Evolutionary conservation across 1,284 basidiomycete species (phyloP).

Genomic region (Microbotryum saponariae): DNA sequence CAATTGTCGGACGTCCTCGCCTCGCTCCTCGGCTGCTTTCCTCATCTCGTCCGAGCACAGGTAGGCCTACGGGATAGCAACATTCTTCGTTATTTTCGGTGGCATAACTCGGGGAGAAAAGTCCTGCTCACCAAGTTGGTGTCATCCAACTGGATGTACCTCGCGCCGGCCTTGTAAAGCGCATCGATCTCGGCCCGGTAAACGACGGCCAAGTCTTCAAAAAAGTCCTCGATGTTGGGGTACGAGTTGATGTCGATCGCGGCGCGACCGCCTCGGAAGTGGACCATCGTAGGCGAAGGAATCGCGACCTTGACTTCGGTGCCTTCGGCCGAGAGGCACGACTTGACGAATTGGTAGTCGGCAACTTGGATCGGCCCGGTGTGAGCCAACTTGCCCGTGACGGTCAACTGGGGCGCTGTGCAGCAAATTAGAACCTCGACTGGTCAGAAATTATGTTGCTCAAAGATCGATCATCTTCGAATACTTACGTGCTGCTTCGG

Average conservation of each 20-base stretch:
- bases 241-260: constrained; percentile 32
- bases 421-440: constrained; percentile 1
- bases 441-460: neutral
- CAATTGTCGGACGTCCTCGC: constrained; percentile 54
- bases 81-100: neutral
- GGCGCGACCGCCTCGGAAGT: constrained; percentile 34
- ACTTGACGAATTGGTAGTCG: constrained; percentile 36
- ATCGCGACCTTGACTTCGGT: constrained; percentile 37
- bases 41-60: constrained; percentile 35
- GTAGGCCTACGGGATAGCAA: neutral
- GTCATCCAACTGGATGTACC: constrained; percentile 45
- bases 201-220: constrained; percentile 46
- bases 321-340: constrained; percentile 25
- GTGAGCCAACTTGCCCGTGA: constrained; percentile 33
- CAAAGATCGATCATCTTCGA: neutral
- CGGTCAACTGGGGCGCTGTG: constrained; percentile 28
- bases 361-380: constrained; percentile 35
- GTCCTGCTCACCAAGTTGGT: constrained; percentile 29
- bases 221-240: constrained; percentile 36
- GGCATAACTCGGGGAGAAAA: neutral
- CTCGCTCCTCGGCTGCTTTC: constrained; percentile 32
- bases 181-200: constrained; percentile 64
- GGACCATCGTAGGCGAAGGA: constrained; percentile 35
- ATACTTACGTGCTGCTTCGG: constrained; percentile 15
- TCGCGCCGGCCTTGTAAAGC: constrained; percentile 56